Evolutionary conservation across 768 basidiomycete species (phyloP), one percentile per base, ranked within the genome.

Genomic region (Candolleomyces efflorescens): DNA sequence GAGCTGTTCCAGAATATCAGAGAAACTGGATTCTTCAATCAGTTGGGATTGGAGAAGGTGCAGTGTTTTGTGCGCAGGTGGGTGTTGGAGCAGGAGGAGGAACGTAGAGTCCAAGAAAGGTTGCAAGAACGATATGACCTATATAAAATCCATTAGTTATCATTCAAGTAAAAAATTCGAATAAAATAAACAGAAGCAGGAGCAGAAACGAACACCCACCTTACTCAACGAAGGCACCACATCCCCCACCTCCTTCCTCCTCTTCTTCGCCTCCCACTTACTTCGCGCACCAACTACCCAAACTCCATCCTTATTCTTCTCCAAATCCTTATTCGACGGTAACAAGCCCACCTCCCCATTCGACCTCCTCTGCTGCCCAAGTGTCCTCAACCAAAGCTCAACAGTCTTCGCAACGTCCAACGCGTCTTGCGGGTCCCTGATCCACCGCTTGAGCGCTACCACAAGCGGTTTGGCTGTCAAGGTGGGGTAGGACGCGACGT

Each of bases 21-120:
- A 73, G 46, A 78, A 73, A 2, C 59, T 63, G 11, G 90, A 73
- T 67, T 88, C 85, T 3, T 82, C 80, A 47, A 80, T 76, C 53
- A 91, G 71, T 26, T 78, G 75, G 0, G 76, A 68, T 38, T 80
- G 73, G 32, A 90, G 70, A 9, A 66, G 69, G 24, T 72, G 76
- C 20, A 93, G 73, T 23, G 84, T 62, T 22, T 65, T 62, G 63
- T 89, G 83, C 4, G 86, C 77, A 0, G 85, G 83, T 13, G 78
- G 68, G 64, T 90, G 77, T 59, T 87, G 83, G 12, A 92, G 74
- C 20, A 93, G 75, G 0, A 78, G 71, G 47, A 92, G 75, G 67
- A 89, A 90, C 12, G 82, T 85, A 0, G 89, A 79, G 68, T 93
- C 91, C 24, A 93, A 75, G 55, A 91, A 67, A 5, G 76, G 73